Percentiles rank a stretch among this genome's conserved stretches.
phyloP scores from a whole-genome alignment of 768 basidiomycete genomes.

The Kwoniella botswanensis region DNA sequence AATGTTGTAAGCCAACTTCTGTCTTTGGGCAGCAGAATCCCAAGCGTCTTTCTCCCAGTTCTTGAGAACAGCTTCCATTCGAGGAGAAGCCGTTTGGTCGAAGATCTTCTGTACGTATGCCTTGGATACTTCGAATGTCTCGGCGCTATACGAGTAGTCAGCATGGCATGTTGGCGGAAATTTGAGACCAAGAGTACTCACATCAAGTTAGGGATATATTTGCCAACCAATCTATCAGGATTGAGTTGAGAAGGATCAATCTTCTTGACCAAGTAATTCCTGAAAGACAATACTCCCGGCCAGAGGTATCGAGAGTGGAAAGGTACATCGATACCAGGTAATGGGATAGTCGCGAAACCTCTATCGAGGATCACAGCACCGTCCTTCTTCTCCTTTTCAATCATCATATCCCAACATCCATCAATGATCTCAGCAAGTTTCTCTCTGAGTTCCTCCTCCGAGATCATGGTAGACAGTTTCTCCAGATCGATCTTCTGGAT shows the following conservation, averaged over 20 bases:
- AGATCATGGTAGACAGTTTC: slow-evolving; percentile 85
- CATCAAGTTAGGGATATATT: slow-evolving; percentile 97
- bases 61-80: slow-evolving; percentile 90
- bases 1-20: slow-evolving; percentile 92
- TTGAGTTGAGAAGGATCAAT: slow-evolving; percentile 89
- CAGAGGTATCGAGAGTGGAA: slow-evolving; percentile 99
- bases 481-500: slow-evolving; percentile 86
- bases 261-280: slow-evolving; percentile 97
- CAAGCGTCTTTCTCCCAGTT: slow-evolving; percentile 92
- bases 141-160: slow-evolving; percentile 57
- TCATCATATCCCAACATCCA: slow-evolving; percentile 74
- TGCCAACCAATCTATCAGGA: slow-evolving; percentile 90
- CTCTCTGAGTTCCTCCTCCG: slow-evolving; percentile 91
- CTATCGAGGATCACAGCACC: slow-evolving; percentile 94
- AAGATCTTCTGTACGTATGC: slow-evolving; percentile 94
- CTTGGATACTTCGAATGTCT: slow-evolving; percentile 58
- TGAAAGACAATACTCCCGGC: slow-evolving; percentile 97
- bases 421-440: slow-evolving; percentile 92
- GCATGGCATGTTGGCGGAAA: background rate
- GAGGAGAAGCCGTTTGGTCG: slow-evolving; percentile 93
- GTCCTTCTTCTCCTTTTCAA: slow-evolving; percentile 76
- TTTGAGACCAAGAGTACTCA: slow-evolving; percentile 21
- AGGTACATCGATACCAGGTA: slow-evolving; percentile 97
- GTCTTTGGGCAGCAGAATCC: slow-evolving; percentile 78
- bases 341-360: slow-evolving; percentile 92